A percentile compares a stretch with the other conserved stretches of the same genome.
Conservation (phyloP, 768 basidiomycete genomes). For the Lactifluus subvellereus region DNA sequence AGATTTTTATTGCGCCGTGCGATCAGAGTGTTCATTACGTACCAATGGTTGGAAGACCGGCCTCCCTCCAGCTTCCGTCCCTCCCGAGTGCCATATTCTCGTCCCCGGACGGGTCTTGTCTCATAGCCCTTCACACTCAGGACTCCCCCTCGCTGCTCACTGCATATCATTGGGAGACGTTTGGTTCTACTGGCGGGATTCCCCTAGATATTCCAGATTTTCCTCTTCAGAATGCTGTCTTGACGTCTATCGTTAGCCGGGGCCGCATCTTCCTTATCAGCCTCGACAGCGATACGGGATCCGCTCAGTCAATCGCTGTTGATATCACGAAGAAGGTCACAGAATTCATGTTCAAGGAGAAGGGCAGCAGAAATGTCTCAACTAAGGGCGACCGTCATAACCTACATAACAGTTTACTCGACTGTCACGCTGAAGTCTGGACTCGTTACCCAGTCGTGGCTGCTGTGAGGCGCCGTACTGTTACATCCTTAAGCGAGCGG, state of each 20-base stretch:
- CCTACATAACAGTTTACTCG: conserved; percentile 35
- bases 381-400: conserved; percentile 25
- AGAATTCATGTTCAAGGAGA: conserved; percentile 50
- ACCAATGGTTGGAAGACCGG: conserved; percentile 34
- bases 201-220: conserved; percentile 32
- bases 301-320: conserved; percentile 41
- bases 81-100: conserved; percentile 37
- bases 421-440: conserved; percentile 17
- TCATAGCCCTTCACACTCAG: conserved; percentile 34
- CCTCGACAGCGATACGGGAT: conserved; percentile 32
- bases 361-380: conserved; percentile 27
- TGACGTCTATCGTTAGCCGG: conserved; percentile 45
- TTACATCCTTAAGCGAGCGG: conserved; percentile 25
- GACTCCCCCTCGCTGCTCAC: conserved; percentile 25
- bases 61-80: conserved; percentile 35
- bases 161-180: conserved; percentile 52
- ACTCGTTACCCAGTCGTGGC: conserved; percentile 13
- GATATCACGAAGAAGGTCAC: conserved; percentile 52
- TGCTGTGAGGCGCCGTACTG: conserved; percentile 15
- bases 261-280: conserved; percentile 39
- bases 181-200: conserved; percentile 46
- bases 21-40: not conserved
- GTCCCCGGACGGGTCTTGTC: conserved; percentile 51
- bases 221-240: conserved; percentile 24
- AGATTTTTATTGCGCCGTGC: not conserved